These are phyloP conservation scores for Vanrija humicola DNA, from an alignment of 1,284 basidiomycete genomes.

Conservation along the genomic window DNA sequence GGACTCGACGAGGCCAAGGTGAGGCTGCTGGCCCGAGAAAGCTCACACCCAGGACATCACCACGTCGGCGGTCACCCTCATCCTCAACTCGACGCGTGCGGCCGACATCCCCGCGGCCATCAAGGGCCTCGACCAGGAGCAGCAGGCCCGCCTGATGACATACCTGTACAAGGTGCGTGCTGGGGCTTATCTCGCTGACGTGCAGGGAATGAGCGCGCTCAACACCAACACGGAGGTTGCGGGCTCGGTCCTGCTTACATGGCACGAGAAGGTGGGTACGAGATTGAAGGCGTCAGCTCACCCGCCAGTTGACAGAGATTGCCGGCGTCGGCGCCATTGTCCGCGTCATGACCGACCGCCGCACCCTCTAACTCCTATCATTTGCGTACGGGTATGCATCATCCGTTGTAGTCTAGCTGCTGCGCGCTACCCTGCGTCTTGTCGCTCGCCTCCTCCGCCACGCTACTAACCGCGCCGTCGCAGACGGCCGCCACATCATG, in stretches of 20 bases:
- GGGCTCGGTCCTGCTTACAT: constrained; percentile 83
- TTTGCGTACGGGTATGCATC: constrained; percentile 13
- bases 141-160: constrained; percentile 95
- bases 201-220: constrained; percentile 30
- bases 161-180: constrained; percentile 78
- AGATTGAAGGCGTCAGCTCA: neutral
- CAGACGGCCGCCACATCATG: too few species aligned
- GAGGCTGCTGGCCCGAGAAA: constrained; percentile 17
- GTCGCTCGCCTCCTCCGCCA: too few species aligned
- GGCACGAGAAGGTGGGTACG: constrained; percentile 85
- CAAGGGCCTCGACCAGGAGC: constrained; percentile 67
- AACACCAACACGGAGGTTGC: constrained; percentile 81
- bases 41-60: constrained; percentile 60
- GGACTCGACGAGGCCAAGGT: constrained; percentile 87
- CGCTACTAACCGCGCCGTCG: too few species aligned
- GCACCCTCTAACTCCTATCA: constrained; percentile 60
- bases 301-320: constrained; percentile 77
- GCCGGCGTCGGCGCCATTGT: constrained; percentile 97
- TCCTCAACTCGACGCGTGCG: constrained; percentile 91
- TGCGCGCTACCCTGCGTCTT: too few species aligned
- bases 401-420: constrained; percentile 17
- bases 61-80: constrained; percentile 78
- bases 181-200: neutral
- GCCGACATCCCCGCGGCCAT: constrained; percentile 78
- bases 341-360: constrained; percentile 92